phyloP scores from a whole-genome alignment of 208 protist genomes.

The Wallacemonas sp. region DNA sequence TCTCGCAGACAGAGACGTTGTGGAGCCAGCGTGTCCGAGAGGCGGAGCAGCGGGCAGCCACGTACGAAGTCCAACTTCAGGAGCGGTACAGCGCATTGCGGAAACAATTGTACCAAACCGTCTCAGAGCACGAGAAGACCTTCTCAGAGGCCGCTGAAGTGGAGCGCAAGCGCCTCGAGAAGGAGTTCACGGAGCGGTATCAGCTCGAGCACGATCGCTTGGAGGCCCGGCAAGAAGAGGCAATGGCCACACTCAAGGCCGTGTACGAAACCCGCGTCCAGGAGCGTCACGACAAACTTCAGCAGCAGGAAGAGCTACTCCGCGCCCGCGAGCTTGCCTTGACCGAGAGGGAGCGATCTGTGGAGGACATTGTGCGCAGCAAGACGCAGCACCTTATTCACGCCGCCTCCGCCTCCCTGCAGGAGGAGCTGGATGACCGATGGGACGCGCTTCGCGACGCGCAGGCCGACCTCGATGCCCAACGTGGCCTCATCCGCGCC shows the following conservation, averaged over 20 bases:
- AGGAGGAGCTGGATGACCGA: constrained; percentile 11
- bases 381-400: neutral
- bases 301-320: constrained; percentile 2
- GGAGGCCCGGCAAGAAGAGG: constrained; percentile 12
- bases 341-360: constrained; percentile 12
- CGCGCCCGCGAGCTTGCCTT: constrained; percentile 17
- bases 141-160: constrained; percentile 3
- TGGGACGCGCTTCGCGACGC: constrained; percentile 8
- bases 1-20: constrained; percentile 11
- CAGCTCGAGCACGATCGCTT: neutral
- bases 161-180: neutral
- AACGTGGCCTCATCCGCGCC: constrained; percentile 8
- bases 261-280: neutral
- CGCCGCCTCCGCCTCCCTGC: constrained; percentile 10
- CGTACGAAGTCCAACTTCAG: constrained; percentile 9
- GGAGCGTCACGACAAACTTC: neutral
- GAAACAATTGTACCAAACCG: constrained; percentile 7
- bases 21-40: constrained; percentile 16
- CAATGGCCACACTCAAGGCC: constrained; percentile 10
- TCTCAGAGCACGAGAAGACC: constrained; percentile 1
- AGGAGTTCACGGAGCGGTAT: neutral
- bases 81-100: constrained; percentile 12
- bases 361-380: constrained; percentile 1
- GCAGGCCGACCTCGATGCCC: constrained; percentile 8
- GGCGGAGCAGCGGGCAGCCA: constrained; percentile 14